These are phyloP conservation scores for Capronia americana DNA, from an alignment of 2,329 filamentous ascomycete species.

Conservation along the genomic window DNA sequence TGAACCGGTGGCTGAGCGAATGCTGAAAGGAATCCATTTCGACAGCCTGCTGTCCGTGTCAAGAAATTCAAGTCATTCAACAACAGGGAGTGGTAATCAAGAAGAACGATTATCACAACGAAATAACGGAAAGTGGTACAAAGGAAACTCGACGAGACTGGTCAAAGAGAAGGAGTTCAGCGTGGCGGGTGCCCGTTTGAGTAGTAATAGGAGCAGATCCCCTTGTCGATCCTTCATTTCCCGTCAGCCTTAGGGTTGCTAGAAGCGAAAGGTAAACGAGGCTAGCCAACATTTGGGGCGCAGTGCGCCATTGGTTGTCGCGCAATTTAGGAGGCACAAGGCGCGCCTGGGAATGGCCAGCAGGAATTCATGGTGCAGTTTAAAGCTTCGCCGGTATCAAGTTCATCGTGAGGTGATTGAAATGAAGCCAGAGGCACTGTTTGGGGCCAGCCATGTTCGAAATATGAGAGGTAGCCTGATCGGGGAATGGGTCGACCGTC, in stretches of 20 bases:
- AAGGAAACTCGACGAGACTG: neutral
- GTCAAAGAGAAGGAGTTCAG: conserved; percentile 3
- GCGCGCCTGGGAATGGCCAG: neutral
- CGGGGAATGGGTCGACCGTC: neutral
- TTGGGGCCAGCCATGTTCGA: neutral
- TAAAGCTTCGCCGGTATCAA: neutral
- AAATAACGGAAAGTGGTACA: neutral
- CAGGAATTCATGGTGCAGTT: neutral
- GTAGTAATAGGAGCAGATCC: conserved; percentile 19
- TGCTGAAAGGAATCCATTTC: conserved; percentile 10
- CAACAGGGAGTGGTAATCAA: neutral
- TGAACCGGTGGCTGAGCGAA: conserved; percentile 6
- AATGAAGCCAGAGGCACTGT: neutral
- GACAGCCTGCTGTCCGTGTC: conserved; percentile 20
- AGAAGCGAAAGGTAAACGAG: conserved; percentile 8
- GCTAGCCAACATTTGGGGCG: conserved; percentile 3
- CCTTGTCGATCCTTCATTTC: conserved; percentile 21
- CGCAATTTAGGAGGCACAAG: neutral
- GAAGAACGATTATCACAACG: conserved; percentile 1
- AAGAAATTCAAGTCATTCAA: neutral
- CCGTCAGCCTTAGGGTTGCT: conserved; percentile 14
- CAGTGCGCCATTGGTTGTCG: neutral
- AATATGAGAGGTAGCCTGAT: neutral
- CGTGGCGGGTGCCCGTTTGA: conserved; percentile 4
- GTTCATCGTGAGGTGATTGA: neutral